These are phyloP conservation scores for Penicillium nordicum DNA, from an alignment of 2,329 filamentous ascomycete genomes.

Conservation along the genomic window DNA sequence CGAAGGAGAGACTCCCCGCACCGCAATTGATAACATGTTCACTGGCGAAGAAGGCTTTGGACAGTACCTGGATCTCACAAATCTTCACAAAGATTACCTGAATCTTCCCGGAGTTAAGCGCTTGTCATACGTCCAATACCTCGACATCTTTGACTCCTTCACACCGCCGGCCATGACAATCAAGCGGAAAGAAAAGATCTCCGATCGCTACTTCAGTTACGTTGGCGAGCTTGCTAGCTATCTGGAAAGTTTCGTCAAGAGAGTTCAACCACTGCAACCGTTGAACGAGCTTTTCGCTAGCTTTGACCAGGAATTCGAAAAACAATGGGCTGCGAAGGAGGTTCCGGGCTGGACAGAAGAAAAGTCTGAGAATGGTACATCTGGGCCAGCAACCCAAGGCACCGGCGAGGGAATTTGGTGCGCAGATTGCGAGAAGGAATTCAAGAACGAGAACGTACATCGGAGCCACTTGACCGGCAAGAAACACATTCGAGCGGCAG, in stretches of 20 bases:
- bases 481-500: slow-evolving; percentile 84
- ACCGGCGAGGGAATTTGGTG: slow-evolving; percentile 77
- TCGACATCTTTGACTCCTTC: slow-evolving; percentile 88
- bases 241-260: slow-evolving; percentile 80
- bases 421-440: slow-evolving; percentile 86
- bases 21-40: slow-evolving; percentile 84
- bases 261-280: slow-evolving; percentile 81
- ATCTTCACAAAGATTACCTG: slow-evolving; percentile 79
- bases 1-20: slow-evolving; percentile 60
- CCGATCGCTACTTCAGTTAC: slow-evolving; percentile 89
- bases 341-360: slow-evolving; percentile 74
- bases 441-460: slow-evolving; percentile 93
- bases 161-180: slow-evolving; percentile 68
- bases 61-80: slow-evolving; percentile 84
- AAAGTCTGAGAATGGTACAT: slow-evolving; percentile 36
- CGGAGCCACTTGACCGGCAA: slow-evolving; percentile 83
- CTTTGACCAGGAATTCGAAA: slow-evolving; percentile 81
- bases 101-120: slow-evolving; percentile 86
- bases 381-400: slow-evolving; percentile 51
- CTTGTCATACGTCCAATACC: slow-evolving; percentile 85
- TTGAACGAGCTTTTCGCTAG: slow-evolving; percentile 70
- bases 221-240: slow-evolving; percentile 76
- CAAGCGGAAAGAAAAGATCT: slow-evolving; percentile 79
- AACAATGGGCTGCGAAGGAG: slow-evolving; percentile 75
- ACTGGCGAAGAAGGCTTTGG: slow-evolving; percentile 94